Evolutionary conservation across 768 basidiomycete genomes (phyloP).

Genomic region (Auriscalpium vulgare): DNA sequence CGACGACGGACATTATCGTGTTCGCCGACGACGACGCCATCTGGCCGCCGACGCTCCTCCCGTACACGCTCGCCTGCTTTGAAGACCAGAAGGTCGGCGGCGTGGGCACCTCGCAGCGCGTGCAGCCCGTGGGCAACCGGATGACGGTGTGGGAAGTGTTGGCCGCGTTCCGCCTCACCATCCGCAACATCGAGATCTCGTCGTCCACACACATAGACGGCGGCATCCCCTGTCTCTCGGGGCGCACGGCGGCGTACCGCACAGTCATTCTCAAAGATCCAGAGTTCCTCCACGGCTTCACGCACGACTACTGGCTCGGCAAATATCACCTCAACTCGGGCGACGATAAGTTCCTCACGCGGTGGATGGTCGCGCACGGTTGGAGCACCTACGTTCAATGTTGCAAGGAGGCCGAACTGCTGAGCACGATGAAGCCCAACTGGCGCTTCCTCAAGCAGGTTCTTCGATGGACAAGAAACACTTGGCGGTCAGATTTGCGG

Average conservation of each 20-base stretch:
- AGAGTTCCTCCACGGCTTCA: constrained; percentile 87
- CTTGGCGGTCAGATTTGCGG: constrained; percentile 85
- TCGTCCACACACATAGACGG: constrained; percentile 90
- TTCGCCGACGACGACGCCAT: constrained; percentile 96
- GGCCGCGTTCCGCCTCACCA: constrained; percentile 86
- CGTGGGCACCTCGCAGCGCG: constrained; percentile 86
- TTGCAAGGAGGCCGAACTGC: constrained; percentile 77
- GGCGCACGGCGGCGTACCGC: constrained; percentile 88
- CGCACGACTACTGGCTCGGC: constrained; percentile 88
- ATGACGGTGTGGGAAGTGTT: constrained; percentile 97
- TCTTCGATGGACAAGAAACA: constrained; percentile 88
- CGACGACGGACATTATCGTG: constrained; percentile 87
- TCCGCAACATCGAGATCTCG: constrained; percentile 90
- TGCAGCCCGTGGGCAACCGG: constrained; percentile 64
- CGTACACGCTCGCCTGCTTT: constrained; percentile 84
- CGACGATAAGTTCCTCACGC: constrained; percentile 89
- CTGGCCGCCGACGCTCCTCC: constrained; percentile 89
- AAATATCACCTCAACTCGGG: constrained; percentile 94
- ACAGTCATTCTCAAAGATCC: constrained; percentile 94
- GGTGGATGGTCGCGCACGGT: constrained; percentile 95
- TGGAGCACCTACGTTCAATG: constrained; percentile 93
- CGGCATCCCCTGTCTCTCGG: constrained; percentile 85
- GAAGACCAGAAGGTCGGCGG: constrained; percentile 93
- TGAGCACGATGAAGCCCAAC: constrained; percentile 94
- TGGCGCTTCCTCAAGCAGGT: constrained; percentile 96